Evolutionary conservation across 495 filamentous ascomycete genomes (phyloP).

Genomic region (Neurospora cerealis): DNA sequence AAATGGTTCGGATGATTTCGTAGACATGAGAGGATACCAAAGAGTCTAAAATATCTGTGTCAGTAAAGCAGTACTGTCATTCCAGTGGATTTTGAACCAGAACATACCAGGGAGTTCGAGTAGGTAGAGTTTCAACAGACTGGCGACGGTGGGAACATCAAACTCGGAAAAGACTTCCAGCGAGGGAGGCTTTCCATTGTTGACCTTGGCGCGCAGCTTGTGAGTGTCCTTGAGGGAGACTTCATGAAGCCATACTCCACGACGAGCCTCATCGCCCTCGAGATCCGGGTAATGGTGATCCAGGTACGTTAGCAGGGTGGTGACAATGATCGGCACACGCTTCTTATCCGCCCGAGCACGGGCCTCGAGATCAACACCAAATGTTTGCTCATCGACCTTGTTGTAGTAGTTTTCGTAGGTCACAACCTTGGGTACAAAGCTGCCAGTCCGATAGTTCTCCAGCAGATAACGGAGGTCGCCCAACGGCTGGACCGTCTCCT

Average conservation of each 20-base stretch:
- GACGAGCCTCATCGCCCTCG: conserved; percentile 88
- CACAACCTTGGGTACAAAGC: conserved; percentile 83
- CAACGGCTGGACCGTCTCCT: conserved; percentile 90
- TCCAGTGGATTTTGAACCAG: background rate
- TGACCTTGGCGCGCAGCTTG: conserved; percentile 68
- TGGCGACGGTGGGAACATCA: conserved; percentile 88
- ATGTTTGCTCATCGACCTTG: conserved; percentile 93
- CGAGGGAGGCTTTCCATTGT: conserved; percentile 78
- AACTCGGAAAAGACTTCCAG: conserved; percentile 70
- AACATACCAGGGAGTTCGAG: conserved; percentile 84
- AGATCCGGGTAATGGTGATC: conserved; percentile 96
- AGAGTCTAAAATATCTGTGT: conserved; percentile 51
- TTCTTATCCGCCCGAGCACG: conserved; percentile 88
- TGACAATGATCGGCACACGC: conserved; percentile 87
- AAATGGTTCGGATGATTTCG: conserved; percentile 97
- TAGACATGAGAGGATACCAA: conserved; percentile 97
- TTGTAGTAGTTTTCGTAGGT: conserved; percentile 99
- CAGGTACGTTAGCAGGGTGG: conserved; percentile 84
- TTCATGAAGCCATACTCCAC: conserved; percentile 89
- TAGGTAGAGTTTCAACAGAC: conserved; percentile 88
- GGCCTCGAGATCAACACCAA: conserved; percentile 93
- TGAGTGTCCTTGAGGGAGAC: conserved; percentile 81
- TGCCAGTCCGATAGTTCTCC: conserved; percentile 95
- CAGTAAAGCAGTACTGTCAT: conserved; percentile 6
- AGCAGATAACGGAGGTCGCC: conserved; percentile 90